Base-by-base conservation (phyloP, 345 rosid species). In the Boechera stricta region DNA sequence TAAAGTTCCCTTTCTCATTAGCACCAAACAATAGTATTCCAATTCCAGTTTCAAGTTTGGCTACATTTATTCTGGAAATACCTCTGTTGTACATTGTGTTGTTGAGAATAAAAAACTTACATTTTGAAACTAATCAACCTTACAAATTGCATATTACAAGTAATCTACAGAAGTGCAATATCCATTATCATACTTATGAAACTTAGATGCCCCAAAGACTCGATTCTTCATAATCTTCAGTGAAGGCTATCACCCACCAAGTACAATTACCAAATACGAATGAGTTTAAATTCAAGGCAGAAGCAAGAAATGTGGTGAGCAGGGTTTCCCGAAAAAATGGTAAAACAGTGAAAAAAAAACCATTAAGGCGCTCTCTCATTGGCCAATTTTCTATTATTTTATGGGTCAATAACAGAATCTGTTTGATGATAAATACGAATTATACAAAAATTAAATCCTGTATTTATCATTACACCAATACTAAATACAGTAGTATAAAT, bases 71-170 rank as follows among this genome's bases (percentile, higher is more conserved):
- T 57, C 29, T 69, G 7, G 45, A 64, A 55, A 74, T 44, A 74
- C 47, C 65, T 65, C 48, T 76, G 74, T 69, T 76, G 80, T 76
- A 75, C 75, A 33, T 44, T 53, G 44, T 75, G 80, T 76, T 76
- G 49, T 76, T 42, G 64, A 61, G 38, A 36, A 35, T 68, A 29
- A 13, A 44, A 74, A 48, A 11, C 21, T n/a, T 49, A 21, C 54
- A 51, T 28, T 58, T 49, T 38, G 42, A 67, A 38, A 59, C 54
- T 38, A 48, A 51, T 18, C 73, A 10, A 58, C 15, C 24, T 48
- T 35, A 5, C 49, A 51, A 33, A 59, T 48, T 71, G 58, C 74
- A 11, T 29, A 29, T 42, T 24, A 54, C 39, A 13, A 36, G 59
- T 63, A 39, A 55, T 39, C 41, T 32, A 32, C 8, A 2, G 33